Base-by-base conservation (phyloP, 352 stramenopile species). In the Pseudoperonospora humuli region DNA sequence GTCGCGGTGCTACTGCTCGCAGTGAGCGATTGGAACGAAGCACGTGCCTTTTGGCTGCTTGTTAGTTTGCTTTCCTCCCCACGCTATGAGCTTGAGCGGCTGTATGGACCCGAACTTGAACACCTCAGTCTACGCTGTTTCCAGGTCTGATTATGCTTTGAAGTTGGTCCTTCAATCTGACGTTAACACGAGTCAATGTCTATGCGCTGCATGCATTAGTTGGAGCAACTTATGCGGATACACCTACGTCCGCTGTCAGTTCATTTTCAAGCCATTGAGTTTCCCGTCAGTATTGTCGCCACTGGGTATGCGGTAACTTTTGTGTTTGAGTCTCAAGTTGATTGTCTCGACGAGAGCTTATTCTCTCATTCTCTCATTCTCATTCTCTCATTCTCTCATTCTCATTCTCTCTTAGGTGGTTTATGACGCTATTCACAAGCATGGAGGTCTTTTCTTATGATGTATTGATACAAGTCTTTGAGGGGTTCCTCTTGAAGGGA, bases 371-470 rank as follows among this genome's bases (percentile, higher is more conserved):
- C n/a, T n/a, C n/a, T n/a, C n/a, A n/a, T n/a, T n/a, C n/a, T n/a
- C n/a, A n/a, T n/a, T n/a, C n/a, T n/a, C n/a, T n/a, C n/a, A n/a
- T n/a, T n/a, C n/a, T n/a, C 0, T 39, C 20, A 24, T 37, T 26
- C 13, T 21, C n/a, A n/a, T n/a, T n/a, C n/a, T 44, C 14, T 43
- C 1, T 8, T 48, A 89, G 74, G 25, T 89, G 77, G 77, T 84
- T 89, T 59, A 82, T 89, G 72, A 86, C 77, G 19, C 67, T 89
- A 11, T 86, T 86, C 32, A 71, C 64, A 24, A 89, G 75, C 46
- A n/a, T n/a, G n/a, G n/a, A n/a, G n/a, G n/a, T n/a, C n/a, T n/a
- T n/a, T n/a, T n/a, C n/a, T n/a, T n/a, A 82, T 86, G 70, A 82
- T 25, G 57, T 74, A 25, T 52, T 73, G n/a, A 44, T 86, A 10